These are phyloP conservation scores for Xylaria telfairii DNA, from an alignment of 495 filamentous ascomycete genomes.

Conservation along the genomic window DNA sequence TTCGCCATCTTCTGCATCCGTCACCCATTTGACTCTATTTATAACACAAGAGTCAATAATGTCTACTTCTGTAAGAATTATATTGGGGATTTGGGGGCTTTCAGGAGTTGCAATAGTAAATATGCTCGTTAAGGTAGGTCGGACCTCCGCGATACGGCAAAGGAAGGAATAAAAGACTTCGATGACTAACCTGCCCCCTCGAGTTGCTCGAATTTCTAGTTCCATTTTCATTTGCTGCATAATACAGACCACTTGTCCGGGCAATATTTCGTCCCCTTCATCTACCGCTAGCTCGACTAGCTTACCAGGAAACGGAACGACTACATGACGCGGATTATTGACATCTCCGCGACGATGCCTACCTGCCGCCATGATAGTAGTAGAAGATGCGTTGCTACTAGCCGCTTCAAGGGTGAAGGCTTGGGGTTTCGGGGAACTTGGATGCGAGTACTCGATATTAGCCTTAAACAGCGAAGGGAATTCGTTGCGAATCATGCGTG, in stretches of 20 bases:
- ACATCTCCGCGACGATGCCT: constrained; percentile 58
- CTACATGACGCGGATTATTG: constrained; percentile 59
- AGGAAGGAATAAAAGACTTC: not conserved
- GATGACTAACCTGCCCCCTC: constrained; percentile 41
- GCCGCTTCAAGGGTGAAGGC: constrained; percentile 54
- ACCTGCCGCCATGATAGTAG: constrained; percentile 51
- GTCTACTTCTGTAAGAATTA: not conserved
- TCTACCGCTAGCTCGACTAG: constrained; percentile 63
- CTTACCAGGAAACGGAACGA: constrained; percentile 64
- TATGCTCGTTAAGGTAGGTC: not conserved
- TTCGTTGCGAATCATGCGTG: constrained; percentile 61
- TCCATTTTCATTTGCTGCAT: constrained; percentile 76
- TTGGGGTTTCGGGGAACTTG: constrained; percentile 36
- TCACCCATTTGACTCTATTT: constrained; percentile 56
- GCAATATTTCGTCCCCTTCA: constrained; percentile 57
- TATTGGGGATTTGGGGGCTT: not conserved
- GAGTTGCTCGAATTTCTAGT: constrained; percentile 60
- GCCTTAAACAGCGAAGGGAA: constrained; percentile 62
- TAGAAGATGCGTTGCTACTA: constrained; percentile 56
- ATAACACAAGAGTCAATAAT: not conserved
- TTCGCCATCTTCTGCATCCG: constrained; percentile 64
- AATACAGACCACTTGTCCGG: constrained; percentile 64
- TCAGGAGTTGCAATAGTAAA: not conserved
- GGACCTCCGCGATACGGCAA: not conserved
- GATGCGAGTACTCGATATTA: constrained; percentile 61